These are phyloP conservation scores for Trichophyton simii DNA, from an alignment of 2,329 filamentous ascomycete species.

Conservation along the genomic window DNA sequence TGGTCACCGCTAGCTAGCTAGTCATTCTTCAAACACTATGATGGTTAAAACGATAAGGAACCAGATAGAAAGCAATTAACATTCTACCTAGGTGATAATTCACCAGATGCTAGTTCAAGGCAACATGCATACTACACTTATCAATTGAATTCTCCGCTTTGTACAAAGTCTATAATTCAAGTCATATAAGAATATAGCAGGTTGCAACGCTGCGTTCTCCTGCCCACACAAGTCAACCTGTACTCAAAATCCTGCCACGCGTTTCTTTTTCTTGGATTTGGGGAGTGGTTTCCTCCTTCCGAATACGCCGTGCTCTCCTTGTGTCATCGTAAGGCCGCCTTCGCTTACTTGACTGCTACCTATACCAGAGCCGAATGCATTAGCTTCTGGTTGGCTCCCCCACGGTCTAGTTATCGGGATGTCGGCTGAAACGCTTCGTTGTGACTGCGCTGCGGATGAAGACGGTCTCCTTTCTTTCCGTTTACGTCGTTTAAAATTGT, in stretches of 20 bases:
- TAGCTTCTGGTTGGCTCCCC: slow-evolving; percentile 11
- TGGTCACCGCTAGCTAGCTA: slow-evolving; percentile 37
- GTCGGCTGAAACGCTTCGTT: background rate
- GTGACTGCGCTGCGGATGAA: background rate
- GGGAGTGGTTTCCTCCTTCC: slow-evolving; percentile 20
- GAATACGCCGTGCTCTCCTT: slow-evolving; percentile 28
- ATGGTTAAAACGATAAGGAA: background rate
- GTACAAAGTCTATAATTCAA: too few relatives aligned
- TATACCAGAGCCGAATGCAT: slow-evolving; percentile 7
- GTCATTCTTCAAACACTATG: background rate
- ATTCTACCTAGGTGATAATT: background rate
- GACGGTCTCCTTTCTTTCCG: background rate
- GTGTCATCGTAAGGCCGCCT: slow-evolving; percentile 29
- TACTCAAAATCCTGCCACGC: slow-evolving; percentile 30
- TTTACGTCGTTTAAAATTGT: background rate
- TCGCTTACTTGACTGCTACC: slow-evolving; percentile 26
- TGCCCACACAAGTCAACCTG: background rate
- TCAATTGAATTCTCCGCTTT: too few relatives aligned
- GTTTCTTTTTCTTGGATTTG: slow-evolving; percentile 27
- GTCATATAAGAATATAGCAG: background rate
- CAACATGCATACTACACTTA: too few relatives aligned
- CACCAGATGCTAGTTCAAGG: too few relatives aligned
- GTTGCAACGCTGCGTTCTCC: background rate
- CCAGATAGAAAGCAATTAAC: background rate
- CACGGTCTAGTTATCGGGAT: slow-evolving; percentile 5